These are phyloP conservation scores for Globomyces sp. DNA, from an alignment of 371 early-diverging fungal species.

Conservation along the genomic window DNA sequence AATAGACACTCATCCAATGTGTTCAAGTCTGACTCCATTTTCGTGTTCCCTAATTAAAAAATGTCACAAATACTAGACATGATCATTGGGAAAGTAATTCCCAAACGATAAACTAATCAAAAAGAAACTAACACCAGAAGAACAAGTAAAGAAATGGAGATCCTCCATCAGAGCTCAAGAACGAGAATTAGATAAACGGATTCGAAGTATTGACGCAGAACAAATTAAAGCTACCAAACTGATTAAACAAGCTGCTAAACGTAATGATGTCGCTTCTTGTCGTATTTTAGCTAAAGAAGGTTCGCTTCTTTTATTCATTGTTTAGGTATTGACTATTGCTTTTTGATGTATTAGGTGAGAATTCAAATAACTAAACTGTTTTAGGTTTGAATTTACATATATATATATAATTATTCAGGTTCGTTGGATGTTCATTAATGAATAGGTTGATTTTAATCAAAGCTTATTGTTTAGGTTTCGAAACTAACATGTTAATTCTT, in stretches of 20 bases:
- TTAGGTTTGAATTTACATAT: not conserved
- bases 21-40: too few species aligned
- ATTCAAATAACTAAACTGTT: conserved; percentile 3
- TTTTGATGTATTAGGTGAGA: not conserved
- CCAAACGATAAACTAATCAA: conserved; percentile 21
- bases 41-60: too few species aligned
- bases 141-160: conserved; percentile 86
- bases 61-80: too few species aligned
- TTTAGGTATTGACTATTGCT: not conserved
- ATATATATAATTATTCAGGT: too few species aligned
- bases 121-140: conserved; percentile 47
- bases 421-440: too few species aligned
- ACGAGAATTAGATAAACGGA: conserved; percentile 84
- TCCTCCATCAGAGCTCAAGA: conserved; percentile 78
- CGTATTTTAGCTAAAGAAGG: conserved; percentile 74
- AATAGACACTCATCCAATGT: too few species aligned
- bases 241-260: conserved; percentile 86
- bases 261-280: conserved; percentile 75
- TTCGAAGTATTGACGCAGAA: conserved; percentile 75
- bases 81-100: too few species aligned
- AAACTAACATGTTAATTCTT: too few species aligned
- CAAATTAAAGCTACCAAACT: conserved; percentile 76
- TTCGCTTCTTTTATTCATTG: conserved; percentile 30
- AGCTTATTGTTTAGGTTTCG: too few species aligned
- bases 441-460: too few species aligned